A percentile compares a stretch with the other conserved stretches of the same genome.
Conservation (phyloP, 805 yeast genomes). For the Candida maltosa region DNA sequence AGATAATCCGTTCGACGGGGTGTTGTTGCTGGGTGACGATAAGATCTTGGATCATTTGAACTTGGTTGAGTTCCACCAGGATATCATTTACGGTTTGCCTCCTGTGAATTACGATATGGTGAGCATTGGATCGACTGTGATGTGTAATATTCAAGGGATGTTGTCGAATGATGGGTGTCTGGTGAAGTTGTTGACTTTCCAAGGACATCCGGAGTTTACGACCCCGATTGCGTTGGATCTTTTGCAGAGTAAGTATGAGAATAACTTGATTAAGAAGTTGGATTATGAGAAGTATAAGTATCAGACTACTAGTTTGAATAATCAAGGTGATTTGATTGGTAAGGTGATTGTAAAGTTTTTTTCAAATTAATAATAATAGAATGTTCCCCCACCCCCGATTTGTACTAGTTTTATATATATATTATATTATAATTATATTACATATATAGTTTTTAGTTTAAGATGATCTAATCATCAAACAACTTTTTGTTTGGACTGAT, state of each 20-base stretch:
- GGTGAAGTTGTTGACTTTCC: slow-evolving; percentile 59
- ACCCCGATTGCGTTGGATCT: slow-evolving; percentile 26
- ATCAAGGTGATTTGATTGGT: slow-evolving; percentile 40
- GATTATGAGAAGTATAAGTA: slow-evolving; percentile 25
- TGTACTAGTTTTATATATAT: background rate
- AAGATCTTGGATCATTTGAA: slow-evolving; percentile 38
- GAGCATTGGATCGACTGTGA: slow-evolving; percentile 50
- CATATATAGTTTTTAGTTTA: background rate
- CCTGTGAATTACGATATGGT: slow-evolving; percentile 31
- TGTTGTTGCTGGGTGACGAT: slow-evolving; percentile 1
- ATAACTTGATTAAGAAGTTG: slow-evolving; percentile 18
- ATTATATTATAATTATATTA: background rate
- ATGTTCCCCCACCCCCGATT: too few relatives aligned
- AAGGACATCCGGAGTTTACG: slow-evolving; percentile 87
- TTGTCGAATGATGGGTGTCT: slow-evolving; percentile 38
- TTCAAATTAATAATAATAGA: slow-evolving; percentile 6
- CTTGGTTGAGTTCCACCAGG: slow-evolving; percentile 36
- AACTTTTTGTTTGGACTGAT: slow-evolving; percentile 29
- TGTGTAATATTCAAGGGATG: slow-evolving; percentile 67
- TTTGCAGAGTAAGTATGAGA: slow-evolving; percentile 15
- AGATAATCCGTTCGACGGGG: slow-evolving; percentile 25
- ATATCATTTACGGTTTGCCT: slow-evolving; percentile 35
- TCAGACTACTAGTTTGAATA: slow-evolving; percentile 26
- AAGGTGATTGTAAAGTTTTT: slow-evolving; percentile 23
- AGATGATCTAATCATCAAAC: slow-evolving; percentile 12